Conservation (phyloP, 2,329 filamentous ascomycete genomes). For the Alternaria sp. region DNA sequence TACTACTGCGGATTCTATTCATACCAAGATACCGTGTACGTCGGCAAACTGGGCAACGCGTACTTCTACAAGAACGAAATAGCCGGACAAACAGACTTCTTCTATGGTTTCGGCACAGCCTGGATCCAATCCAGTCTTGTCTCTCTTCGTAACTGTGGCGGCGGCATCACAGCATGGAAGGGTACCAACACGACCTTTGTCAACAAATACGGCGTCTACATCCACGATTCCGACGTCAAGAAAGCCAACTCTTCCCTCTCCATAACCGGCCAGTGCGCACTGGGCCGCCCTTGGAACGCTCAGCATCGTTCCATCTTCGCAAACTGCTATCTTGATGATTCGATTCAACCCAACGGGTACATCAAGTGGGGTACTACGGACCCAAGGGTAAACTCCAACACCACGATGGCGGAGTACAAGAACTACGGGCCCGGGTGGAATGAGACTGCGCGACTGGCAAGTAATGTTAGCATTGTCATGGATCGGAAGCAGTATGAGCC, state of each 20-base stretch:
- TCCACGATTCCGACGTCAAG: slow-evolving; percentile 61
- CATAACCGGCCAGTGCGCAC: slow-evolving; percentile 56
- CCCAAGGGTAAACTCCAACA: slow-evolving; percentile 49
- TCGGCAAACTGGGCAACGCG: slow-evolving; percentile 70
- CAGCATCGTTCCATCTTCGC: slow-evolving; percentile 65
- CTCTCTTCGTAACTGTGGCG: slow-evolving; percentile 66
- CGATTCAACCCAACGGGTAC: slow-evolving; percentile 62
- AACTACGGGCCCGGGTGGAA: slow-evolving; percentile 63
- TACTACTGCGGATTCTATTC: slow-evolving; percentile 71
- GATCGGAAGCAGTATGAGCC: slow-evolving; percentile 40
- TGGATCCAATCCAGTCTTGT: slow-evolving; percentile 65
- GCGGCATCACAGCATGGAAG: slow-evolving; percentile 74
- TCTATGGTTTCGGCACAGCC: slow-evolving; percentile 71
- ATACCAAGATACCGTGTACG: slow-evolving; percentile 73
- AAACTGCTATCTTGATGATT: slow-evolving; percentile 61
- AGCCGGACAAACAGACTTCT: slow-evolving; percentile 71
- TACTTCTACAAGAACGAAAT: slow-evolving; percentile 68
- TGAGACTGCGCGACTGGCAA: slow-evolving; percentile 51
- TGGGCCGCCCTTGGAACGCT: slow-evolving; percentile 69
- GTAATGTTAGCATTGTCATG: slow-evolving; percentile 58
- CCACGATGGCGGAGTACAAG: slow-evolving; percentile 64
- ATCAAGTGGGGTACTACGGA: slow-evolving; percentile 58
- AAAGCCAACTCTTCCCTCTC: slow-evolving; percentile 60
- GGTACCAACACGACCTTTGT: slow-evolving; percentile 69
- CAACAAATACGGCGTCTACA: slow-evolving; percentile 73